Evolutionary conservation across 1,139 yeast species (phyloP), one percentile per base, ranked within the genome.

Genomic region (Kodamaea ohmeri): DNA sequence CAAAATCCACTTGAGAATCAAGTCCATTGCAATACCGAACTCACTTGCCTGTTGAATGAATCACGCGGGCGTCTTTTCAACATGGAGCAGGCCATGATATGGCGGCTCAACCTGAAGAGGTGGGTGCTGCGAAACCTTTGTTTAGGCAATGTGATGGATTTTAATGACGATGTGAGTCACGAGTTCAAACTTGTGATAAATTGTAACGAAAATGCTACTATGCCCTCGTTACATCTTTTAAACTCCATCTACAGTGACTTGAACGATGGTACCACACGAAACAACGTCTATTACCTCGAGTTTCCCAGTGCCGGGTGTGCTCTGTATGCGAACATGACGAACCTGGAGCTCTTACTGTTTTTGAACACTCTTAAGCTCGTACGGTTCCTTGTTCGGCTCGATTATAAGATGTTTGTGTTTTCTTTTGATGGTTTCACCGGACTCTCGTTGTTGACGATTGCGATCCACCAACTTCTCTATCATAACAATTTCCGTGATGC

Each of bases 351-450:
- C 13, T 48, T 67, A 14, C 52, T 60, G 18, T 56, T 51, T 32
- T 53, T 67, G 46, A 67, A 67, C 42, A 48, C 63, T 9, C 51
- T 67, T 34, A 64, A 61, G 40, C 47, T 63, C 28, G 51, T 67
- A 25, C 52, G 63, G 32, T 37, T 50, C n/a, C 47, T 58, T 24
- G 46, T 53, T 14, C 41, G 48, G 35, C 35, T 39, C 34, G 52
- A 56, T 32, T 41, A 52, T 36, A 53, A 61, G 24, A 55, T 64
- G 2, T 65, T 66, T 38, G 48, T 66, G 4, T 66, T 63, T 40
- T 63, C 63, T 2, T 61, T 58, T 43, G 74, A 68, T 45, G 73
- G 74, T 0, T 68, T 65, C 43, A 66, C 74, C 11, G 72, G 72
- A 1, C 52, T 63, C 26, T 58, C 70, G 4, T 43, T 67, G 24